A percentile compares a stretch with the other conserved stretches of the same genome.
phyloP scores from a whole-genome alignment of 2,329 filamentous ascomycete species.

The Hypoxylon sp. region DNA sequence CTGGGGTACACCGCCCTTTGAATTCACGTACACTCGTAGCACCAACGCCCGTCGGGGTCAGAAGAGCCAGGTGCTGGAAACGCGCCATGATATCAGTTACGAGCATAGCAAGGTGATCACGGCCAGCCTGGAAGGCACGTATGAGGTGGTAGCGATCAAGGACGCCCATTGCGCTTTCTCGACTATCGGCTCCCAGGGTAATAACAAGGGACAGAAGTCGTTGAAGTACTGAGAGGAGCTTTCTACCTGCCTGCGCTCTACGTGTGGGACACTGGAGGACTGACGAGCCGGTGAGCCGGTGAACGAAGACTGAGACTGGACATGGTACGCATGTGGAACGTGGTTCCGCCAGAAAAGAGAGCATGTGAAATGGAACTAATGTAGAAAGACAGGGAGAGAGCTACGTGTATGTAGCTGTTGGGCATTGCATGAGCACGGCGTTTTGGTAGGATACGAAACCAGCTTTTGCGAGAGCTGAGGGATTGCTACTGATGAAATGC shows the following conservation, averaged over 20 bases:
- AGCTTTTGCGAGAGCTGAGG: conserved; percentile 6
- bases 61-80: conserved; percentile 86
- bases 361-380: conserved; percentile 28
- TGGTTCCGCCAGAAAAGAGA: neutral
- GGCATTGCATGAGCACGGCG: conserved; percentile 52
- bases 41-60: conserved; percentile 86
- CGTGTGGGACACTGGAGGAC: neutral
- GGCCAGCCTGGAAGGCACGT: conserved; percentile 93
- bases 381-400: conserved; percentile 29
- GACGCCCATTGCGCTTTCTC: conserved; percentile 93
- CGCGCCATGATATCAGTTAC: conserved; percentile 85
- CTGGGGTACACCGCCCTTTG: conserved; percentile 94
- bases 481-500: conserved; percentile 18
- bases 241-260: neutral
- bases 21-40: conserved; percentile 95
- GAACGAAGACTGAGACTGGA: conserved; percentile 19
- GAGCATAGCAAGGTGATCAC: conserved; percentile 85
- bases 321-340: conserved; percentile 6
- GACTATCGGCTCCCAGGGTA: conserved; percentile 70
- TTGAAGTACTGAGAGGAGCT: conserved; percentile 47
- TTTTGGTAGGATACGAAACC: conserved; percentile 37
- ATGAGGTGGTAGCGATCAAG: conserved; percentile 96
- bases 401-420: conserved; percentile 16
- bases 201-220: conserved; percentile 59
- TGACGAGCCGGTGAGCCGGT: conserved; percentile 2